Conservation (phyloP, 2,329 filamentous ascomycete species). For the Apiospora aurea region DNA sequence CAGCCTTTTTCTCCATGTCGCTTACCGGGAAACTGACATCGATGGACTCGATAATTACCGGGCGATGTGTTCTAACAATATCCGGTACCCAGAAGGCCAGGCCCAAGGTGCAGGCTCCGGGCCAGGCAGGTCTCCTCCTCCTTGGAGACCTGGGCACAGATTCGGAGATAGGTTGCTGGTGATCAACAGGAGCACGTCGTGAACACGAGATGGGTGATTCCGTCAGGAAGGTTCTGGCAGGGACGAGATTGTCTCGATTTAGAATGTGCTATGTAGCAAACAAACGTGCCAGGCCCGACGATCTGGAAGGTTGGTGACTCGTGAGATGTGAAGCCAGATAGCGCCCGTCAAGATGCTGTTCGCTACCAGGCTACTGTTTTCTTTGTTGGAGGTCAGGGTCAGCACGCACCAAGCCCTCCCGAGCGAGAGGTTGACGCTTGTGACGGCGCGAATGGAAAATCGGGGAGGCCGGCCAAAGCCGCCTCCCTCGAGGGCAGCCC, state of each 20-base stretch:
- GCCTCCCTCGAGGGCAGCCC: neutral
- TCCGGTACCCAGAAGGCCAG: slow-evolving; percentile 1
- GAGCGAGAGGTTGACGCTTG: slow-evolving; percentile 2
- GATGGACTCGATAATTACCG: slow-evolving; percentile 4
- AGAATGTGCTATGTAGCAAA: neutral
- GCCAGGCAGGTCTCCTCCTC: neutral
- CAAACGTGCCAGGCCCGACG: neutral
- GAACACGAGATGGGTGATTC: slow-evolving; percentile 20
- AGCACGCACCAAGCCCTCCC: slow-evolving; percentile 8
- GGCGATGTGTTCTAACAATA: slow-evolving; percentile 9
- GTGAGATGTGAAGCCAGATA: slow-evolving; percentile 1
- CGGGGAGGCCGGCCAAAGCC: neutral
- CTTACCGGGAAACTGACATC: neutral
- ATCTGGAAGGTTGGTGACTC: slow-evolving; percentile 13
- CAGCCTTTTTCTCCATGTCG: slow-evolving; percentile 6
- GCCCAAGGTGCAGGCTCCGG: neutral
- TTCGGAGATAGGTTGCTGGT: neutral
- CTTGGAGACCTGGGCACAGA: neutral
- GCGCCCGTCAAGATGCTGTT: neutral
- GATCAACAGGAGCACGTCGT: neutral
- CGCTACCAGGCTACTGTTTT: neutral
- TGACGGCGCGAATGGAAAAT: neutral
- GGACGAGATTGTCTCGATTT: neutral
- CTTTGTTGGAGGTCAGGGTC: neutral
- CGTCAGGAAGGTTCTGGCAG: neutral